These are phyloP conservation scores for Xerocomus amazonicus DNA, from an alignment of 1,284 basidiomycete species.

Conservation along the genomic window DNA sequence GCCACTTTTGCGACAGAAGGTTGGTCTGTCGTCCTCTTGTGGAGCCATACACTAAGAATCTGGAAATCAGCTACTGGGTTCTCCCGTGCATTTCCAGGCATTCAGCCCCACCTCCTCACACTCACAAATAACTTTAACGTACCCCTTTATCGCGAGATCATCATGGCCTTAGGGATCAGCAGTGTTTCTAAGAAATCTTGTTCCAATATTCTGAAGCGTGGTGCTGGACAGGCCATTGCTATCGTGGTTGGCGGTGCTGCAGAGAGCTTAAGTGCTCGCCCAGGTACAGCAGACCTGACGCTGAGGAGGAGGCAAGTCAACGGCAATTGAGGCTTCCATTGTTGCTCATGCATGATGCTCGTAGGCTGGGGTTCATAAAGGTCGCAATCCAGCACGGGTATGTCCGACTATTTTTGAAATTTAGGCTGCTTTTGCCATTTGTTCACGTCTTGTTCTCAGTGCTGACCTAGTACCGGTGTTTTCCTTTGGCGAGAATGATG, in stretches of 20 bases:
- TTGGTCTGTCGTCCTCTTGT: slow-evolving; percentile 21
- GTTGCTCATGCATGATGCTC: slow-evolving; percentile 2
- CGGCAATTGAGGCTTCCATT: neutral
- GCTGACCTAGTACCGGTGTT: slow-evolving; percentile 94
- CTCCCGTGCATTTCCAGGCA: slow-evolving; percentile 85
- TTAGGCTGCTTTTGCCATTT: neutral
- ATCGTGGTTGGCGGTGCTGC: slow-evolving; percentile 98
- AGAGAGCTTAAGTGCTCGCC: slow-evolving; percentile 89
- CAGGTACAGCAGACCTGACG: slow-evolving; percentile 93
- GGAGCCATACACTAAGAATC: slow-evolving; percentile 1
- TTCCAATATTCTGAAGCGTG: slow-evolving; percentile 73
- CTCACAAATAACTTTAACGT: slow-evolving; percentile 87
- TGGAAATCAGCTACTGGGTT: slow-evolving; percentile 78
- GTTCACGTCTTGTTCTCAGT: slow-evolving; percentile 35
- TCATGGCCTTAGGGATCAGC: slow-evolving; percentile 83
- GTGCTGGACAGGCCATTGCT: slow-evolving; percentile 72
- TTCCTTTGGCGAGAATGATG: slow-evolving; percentile 98
- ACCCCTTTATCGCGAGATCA: slow-evolving; percentile 90
- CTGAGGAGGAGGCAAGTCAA: slow-evolving; percentile 63
- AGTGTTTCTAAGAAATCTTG: slow-evolving; percentile 91
- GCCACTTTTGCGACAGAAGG: slow-evolving; percentile 94
- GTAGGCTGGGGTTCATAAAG: slow-evolving; percentile 92
- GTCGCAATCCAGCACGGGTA: slow-evolving; percentile 92
- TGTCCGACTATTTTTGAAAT: slow-evolving; percentile 19
- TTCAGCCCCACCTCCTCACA: slow-evolving; percentile 91